Percentiles rank a stretch among this genome's conserved stretches.
These are phyloP conservation scores for Aquilaria yunnanensis DNA, from an alignment of 345 rosid species.

Conservation along the genomic window DNA sequence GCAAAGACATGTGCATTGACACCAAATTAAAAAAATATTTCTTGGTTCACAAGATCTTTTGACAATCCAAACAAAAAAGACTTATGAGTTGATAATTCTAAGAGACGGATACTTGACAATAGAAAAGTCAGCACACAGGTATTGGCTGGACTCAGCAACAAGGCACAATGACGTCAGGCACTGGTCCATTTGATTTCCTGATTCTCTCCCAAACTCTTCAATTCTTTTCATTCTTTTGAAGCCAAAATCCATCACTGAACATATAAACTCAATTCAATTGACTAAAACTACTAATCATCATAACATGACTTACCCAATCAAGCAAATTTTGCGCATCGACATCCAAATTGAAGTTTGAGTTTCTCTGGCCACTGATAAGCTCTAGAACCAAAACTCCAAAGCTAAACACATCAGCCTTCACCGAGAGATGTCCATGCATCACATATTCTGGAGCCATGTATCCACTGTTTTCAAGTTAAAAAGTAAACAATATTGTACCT, in stretches of 20 bases:
- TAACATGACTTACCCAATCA: conserved; percentile 70
- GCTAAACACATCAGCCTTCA: conserved; percentile 91
- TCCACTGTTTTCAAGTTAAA: conserved; percentile 48
- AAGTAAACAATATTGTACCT: not conserved
- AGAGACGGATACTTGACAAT: too few species aligned
- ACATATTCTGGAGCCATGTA: conserved; percentile 98
- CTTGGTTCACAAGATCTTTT: too few species aligned
- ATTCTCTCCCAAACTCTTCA: too few species aligned
- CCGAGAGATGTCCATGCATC: conserved; percentile 75
- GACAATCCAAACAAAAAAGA: too few species aligned
- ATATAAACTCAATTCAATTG: not conserved
- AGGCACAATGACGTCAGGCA: too few species aligned
- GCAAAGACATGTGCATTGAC: too few species aligned
- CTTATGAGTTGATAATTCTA: too few species aligned
- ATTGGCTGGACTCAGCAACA: too few species aligned
- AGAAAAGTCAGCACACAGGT: too few species aligned
- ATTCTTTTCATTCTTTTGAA: not conserved
- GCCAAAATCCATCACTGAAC: not conserved
- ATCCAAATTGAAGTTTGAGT: conserved; percentile 45
- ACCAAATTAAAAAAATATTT: too few species aligned
- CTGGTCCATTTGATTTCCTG: too few species aligned
- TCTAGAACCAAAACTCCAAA: conserved; percentile 92
- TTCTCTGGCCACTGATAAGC: conserved; percentile 76
- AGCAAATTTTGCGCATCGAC: conserved; percentile 56
- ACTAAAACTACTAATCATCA: not conserved